Percentiles rank a stretch among this genome's conserved stretches.
Evolutionary conservation across 192 early-diverging fungal genomes (phyloP).

Genomic region (Backusella australiensis): DNA sequence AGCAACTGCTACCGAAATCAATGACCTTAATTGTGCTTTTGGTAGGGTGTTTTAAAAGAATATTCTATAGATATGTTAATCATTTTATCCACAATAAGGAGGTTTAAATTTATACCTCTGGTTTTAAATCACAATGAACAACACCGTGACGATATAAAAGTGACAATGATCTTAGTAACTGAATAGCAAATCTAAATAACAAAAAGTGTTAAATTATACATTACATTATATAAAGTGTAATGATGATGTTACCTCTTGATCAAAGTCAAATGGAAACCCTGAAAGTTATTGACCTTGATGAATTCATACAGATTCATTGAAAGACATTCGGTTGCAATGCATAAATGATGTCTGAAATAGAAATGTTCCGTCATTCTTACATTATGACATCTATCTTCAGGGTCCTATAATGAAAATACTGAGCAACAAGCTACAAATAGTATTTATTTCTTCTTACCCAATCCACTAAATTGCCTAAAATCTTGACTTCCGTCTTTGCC

Average conservation of each 20-base stretch:
- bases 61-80: constrained; percentile 51
- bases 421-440: too few relatives aligned
- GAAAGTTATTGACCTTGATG: constrained; percentile 89
- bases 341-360: constrained; percentile 94
- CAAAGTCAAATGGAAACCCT: constrained; percentile 79
- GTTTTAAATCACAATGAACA: constrained; percentile 97
- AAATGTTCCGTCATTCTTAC: constrained; percentile 92
- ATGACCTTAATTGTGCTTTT: constrained; percentile 90
- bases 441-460: constrained; percentile 51
- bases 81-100: background rate
- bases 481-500: constrained; percentile 91
- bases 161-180: constrained; percentile 82
- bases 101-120: constrained; percentile 60
- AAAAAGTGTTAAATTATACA: background rate
- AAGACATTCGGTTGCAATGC: constrained; percentile 92
- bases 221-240: background rate
- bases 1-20: constrained; percentile 94
- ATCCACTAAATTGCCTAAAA: constrained; percentile 76
- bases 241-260: constrained; percentile 51
- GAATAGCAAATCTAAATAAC: constrained; percentile 67
- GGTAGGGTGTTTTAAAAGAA: constrained; percentile 74
- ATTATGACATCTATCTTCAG: constrained; percentile 71
- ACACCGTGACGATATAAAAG: constrained; percentile 73
- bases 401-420: constrained; percentile 53
- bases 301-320: constrained; percentile 97